Evolutionary conservation across 2,329 filamentous ascomycete species (phyloP), one percentile per base, ranked within the genome.

Genomic region (Coniochaeta ligniaria): DNA sequence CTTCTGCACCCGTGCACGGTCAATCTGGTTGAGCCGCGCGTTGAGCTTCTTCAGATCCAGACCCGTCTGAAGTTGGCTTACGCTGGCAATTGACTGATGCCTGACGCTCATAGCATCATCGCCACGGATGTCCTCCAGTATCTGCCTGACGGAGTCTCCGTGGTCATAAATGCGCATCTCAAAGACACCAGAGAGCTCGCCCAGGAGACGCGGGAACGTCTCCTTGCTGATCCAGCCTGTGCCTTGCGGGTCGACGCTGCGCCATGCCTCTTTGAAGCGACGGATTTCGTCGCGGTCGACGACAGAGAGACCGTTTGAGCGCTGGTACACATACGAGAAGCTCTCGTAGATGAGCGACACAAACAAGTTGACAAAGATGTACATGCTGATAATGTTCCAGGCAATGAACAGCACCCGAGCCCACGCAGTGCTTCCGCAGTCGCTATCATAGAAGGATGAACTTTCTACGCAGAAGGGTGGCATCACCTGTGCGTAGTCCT

Each of bases 321-420:
- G 86, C 76, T 99, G 96, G 73, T 98, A 99, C 64, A 99, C 95
- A 70, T 99, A 99, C 73, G 92, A 96, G 81, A 99, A 99, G 75
- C 93, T 98, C 78, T 99, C 95, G 76, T 96, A 99, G 67, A 99
- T 99, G 72, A 99, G 86, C 57, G 95, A 99, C 62, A 99, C 94
- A 74, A 99, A 99, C 71, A 99, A 78, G 70, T 94, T 97, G 71
- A 98, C 94, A 70, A 99, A 99, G 69, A 99, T 96, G 76, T 99
- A 99, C 95, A 99, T 99, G 89, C 94, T 98, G 75, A 99, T 83
- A 69, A 99, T 94, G 78, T 99, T 99, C 95, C 95, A 99, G 5
- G 89, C 86, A 61, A 98, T 92, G 78, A 99, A 99, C 11, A 99
- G 80, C 36, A 87, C 85, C 58, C 92, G 83, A 8, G 95, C 92